A percentile compares a stretch with the other conserved stretches of the same genome.
These are phyloP conservation scores for Moelleriella libera DNA, from an alignment of 2,329 filamentous ascomycete genomes.

Conservation along the genomic window DNA sequence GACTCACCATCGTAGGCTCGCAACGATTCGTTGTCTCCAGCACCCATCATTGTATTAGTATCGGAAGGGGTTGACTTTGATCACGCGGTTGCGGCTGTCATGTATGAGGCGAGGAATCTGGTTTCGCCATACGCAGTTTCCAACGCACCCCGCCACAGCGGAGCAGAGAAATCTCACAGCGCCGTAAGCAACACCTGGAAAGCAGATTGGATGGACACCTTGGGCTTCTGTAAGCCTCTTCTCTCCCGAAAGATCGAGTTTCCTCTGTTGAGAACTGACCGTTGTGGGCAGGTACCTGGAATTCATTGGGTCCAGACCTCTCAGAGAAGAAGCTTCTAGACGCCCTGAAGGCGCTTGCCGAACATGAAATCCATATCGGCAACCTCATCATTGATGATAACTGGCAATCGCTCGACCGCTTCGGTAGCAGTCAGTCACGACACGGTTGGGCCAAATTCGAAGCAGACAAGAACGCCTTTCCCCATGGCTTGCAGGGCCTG, in stretches of 20 bases:
- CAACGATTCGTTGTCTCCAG: conserved; percentile 49
- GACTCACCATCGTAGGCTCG: conserved; percentile 26
- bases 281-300: conserved; percentile 60
- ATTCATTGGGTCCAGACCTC: conserved; percentile 70
- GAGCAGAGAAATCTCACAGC: conserved; percentile 25
- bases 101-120: conserved; percentile 69
- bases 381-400: conserved; percentile 95
- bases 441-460: conserved; percentile 73
- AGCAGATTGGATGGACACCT: conserved; percentile 80
- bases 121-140: conserved; percentile 23
- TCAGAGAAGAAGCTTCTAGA: conserved; percentile 67
- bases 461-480: conserved; percentile 67
- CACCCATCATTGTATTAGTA: conserved; percentile 49
- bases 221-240: conserved; percentile 61
- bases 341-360: conserved; percentile 57
- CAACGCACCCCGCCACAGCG: conserved; percentile 29
- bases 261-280: conserved; percentile 6
- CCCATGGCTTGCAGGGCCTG: conserved; percentile 60
- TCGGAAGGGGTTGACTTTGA: conserved; percentile 63
- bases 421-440: conserved; percentile 36
- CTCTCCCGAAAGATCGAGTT: neutral
- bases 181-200: conserved; percentile 52
- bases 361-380: conserved; percentile 61
- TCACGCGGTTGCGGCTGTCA: conserved; percentile 60
- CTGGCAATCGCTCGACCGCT: conserved; percentile 64